A percentile compares a stretch with the other conserved stretches of the same genome.
Evolutionary conservation across 2,329 filamentous ascomycete species (phyloP).

Genomic region (Colletotrichum graminicola): DNA sequence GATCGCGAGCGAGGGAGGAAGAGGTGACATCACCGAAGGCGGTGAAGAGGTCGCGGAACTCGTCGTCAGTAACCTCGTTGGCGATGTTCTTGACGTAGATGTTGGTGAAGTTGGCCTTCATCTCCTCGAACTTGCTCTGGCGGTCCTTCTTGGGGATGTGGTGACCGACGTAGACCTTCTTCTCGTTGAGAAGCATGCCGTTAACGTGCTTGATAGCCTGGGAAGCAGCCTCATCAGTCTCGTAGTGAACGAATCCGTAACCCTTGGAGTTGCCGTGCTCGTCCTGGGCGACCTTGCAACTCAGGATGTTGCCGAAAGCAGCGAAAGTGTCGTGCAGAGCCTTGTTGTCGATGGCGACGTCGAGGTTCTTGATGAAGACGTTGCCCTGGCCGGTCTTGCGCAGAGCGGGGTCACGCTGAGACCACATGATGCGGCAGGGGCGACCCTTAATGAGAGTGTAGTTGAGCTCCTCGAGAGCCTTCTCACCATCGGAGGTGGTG

Average conservation of each 20-base stretch:
- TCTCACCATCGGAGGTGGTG: conserved; percentile 94
- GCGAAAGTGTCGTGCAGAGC: conserved; percentile 99
- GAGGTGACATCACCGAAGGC: conserved; percentile 95
- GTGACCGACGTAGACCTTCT: conserved; percentile 99
- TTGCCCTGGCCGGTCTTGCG: conserved; percentile 99
- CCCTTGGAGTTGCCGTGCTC: conserved; percentile 97
- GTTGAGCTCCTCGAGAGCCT: conserved; percentile 98
- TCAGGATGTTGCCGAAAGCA: conserved; percentile 98
- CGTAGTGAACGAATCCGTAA: conserved; percentile 99
- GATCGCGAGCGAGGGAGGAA: conserved; percentile 89
- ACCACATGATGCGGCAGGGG: conserved; percentile 99
- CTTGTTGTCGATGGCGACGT: conserved; percentile 99
- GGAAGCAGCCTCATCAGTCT: conserved; percentile 96
- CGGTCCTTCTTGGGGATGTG: conserved; percentile 99
- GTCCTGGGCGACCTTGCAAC: conserved; percentile 99
- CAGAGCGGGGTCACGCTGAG: conserved; percentile 97
- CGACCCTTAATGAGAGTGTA: conserved; percentile 99
- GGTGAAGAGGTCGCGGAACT: conserved; percentile 95
- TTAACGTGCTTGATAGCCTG: conserved; percentile 99
- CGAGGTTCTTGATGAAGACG: conserved; percentile 99
- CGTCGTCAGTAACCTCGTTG: conserved; percentile 85
- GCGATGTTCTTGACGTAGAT: conserved; percentile 99
- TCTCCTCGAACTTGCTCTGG: conserved; percentile 99
- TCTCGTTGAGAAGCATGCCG: conserved; percentile 99
- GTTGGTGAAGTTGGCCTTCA: conserved; percentile 99